phyloP scores from a whole-genome alignment of 2,329 filamentous ascomycete species.

The Shiraia bambusicola region DNA sequence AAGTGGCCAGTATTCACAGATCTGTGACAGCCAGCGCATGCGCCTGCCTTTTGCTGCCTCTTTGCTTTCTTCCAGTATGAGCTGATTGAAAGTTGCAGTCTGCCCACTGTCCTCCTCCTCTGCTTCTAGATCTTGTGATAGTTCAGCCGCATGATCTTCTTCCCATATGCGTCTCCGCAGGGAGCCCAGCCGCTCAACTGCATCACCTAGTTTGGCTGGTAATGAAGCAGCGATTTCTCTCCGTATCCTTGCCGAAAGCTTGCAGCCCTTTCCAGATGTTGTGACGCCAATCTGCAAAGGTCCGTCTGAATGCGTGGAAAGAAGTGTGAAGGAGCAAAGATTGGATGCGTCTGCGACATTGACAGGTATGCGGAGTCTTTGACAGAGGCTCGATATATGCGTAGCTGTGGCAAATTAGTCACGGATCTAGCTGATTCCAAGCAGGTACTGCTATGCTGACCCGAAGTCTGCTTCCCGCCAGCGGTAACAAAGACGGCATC shows the following conservation, averaged over 20 bases:
- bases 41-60: constrained; percentile 75
- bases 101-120: constrained; percentile 71
- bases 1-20: constrained; percentile 98
- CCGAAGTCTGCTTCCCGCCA: constrained; percentile 51
- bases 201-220: constrained; percentile 71
- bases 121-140: constrained; percentile 48
- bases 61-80: constrained; percentile 72
- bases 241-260: constrained; percentile 83
- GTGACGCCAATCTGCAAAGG: constrained; percentile 94
- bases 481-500: constrained; percentile 89
- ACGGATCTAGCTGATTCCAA: no score
- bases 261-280: constrained; percentile 92
- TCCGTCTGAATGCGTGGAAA: constrained; percentile 86
- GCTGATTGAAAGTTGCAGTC: constrained; percentile 76
- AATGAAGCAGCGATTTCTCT: constrained; percentile 82
- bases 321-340: constrained; percentile 85
- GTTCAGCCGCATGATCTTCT: constrained; percentile 54
- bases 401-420: constrained; percentile 50
- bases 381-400: constrained; percentile 74
- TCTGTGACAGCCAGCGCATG: constrained; percentile 90
- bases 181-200: constrained; percentile 74
- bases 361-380: constrained; percentile 78
- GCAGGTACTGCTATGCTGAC: constrained; percentile 40
- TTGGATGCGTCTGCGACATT: constrained; percentile 87
- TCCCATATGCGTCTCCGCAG: constrained; percentile 46